Conservation (phyloP, 1,139 yeast species). For the Saccharomyces hybrid region DNA sequence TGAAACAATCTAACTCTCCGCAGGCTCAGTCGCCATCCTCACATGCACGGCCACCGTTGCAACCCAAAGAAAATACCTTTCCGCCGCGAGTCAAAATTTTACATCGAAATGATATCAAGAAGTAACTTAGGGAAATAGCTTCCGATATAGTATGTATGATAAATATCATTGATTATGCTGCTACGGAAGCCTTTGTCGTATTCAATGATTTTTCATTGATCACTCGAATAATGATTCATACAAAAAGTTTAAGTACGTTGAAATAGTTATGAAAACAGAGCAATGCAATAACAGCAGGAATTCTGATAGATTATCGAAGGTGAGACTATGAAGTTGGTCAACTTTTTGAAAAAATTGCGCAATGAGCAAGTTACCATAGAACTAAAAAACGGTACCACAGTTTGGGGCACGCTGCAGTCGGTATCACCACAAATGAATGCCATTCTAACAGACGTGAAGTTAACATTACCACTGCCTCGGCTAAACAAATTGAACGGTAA, state of each 20-base stretch:
- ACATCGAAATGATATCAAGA: background rate
- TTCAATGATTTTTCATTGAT: background rate
- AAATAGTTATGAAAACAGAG: background rate
- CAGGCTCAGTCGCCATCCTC: background rate
- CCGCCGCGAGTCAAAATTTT: background rate
- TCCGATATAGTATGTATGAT: background rate
- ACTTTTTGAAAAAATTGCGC: constrained; percentile 79
- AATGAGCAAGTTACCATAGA: constrained; percentile 89
- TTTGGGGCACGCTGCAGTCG: constrained; percentile 64
- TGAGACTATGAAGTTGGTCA: constrained; percentile 47
- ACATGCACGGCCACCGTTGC: background rate
- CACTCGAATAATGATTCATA: background rate
- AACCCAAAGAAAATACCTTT: background rate
- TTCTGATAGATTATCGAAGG: background rate
- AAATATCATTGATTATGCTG: background rate
- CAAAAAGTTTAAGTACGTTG: background rate
- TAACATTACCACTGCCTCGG: constrained; percentile 19
- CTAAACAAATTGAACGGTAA: constrained; percentile 3
- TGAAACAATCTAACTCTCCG: background rate
- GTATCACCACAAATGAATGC: constrained; percentile 94
- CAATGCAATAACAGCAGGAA: background rate
- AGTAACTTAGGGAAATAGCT: background rate
- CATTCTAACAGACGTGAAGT: constrained; percentile 68
- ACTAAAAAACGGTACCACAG: constrained; percentile 77
- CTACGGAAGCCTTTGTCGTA: background rate